A percentile compares a stretch with the other conserved stretches of the same genome.
phyloP scores from a whole-genome alignment of 2,329 filamentous ascomycete genomes.

The Claviceps paspali region DNA sequence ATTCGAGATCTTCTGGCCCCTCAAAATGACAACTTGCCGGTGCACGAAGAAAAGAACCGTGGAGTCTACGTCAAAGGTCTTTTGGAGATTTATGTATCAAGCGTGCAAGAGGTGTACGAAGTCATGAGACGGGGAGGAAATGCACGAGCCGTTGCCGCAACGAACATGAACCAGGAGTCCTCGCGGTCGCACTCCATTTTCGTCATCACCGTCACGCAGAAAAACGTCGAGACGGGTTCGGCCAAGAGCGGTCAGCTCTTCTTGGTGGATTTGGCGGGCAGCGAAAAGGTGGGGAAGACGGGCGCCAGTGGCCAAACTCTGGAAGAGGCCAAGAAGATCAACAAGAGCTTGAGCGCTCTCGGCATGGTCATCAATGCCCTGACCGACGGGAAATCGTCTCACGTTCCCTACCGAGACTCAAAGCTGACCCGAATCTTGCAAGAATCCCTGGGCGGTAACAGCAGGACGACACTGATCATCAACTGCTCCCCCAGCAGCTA shows the following conservation, averaged over 20 bases:
- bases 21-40: constrained; percentile 86
- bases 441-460: constrained; percentile 95
- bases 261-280: constrained; percentile 93
- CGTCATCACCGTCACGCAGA: constrained; percentile 91
- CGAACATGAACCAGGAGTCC: constrained; percentile 98
- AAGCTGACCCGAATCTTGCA: constrained; percentile 95
- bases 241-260: constrained; percentile 94
- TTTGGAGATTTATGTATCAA: constrained; percentile 88
- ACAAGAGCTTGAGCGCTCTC: constrained; percentile 95
- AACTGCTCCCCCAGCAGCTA: constrained; percentile 99
- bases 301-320: constrained; percentile 93
- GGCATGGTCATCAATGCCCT: constrained; percentile 98
- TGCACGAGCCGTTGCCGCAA: constrained; percentile 81
- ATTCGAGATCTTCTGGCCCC: constrained; percentile 88
- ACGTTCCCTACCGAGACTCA: constrained; percentile 93
- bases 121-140: constrained; percentile 88
- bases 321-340: constrained; percentile 99
- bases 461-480: constrained; percentile 93
- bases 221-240: constrained; percentile 91
- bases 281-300: constrained; percentile 97
- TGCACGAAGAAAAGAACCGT: constrained; percentile 95
- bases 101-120: constrained; percentile 89
- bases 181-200: constrained; percentile 98
- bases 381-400: constrained; percentile 91
- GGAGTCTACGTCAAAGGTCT: constrained; percentile 95